phyloP scores from a whole-genome alignment of 371 early-diverging fungal species.

The Enterocytospora artemiae region DNA sequence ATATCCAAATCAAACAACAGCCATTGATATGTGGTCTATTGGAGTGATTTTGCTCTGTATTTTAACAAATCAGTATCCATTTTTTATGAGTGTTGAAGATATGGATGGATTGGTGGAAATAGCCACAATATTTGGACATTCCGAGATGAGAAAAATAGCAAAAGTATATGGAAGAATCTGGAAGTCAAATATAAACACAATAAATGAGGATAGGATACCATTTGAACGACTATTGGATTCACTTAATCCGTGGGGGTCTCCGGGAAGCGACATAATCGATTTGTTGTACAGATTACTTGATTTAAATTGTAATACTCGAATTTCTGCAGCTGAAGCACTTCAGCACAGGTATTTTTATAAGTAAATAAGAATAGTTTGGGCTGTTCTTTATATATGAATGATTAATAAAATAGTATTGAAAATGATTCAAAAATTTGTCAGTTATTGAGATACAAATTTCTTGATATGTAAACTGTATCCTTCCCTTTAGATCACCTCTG shows the following conservation, averaged over 20 bases:
- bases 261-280: conserved; percentile 48
- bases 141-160: conserved; percentile 64
- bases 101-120: conserved; percentile 77
- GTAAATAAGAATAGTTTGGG: conserved; percentile 24
- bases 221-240: conserved; percentile 52
- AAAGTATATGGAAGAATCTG: conserved; percentile 54
- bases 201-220: conserved; percentile 49
- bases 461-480: too few relatives aligned
- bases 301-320: conserved; percentile 76
- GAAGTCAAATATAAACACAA: conserved; percentile 56
- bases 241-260: conserved; percentile 24
- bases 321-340: conserved; percentile 88
- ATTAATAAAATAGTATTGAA: background rate
- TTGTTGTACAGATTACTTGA: conserved; percentile 73
- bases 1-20: conserved; percentile 49
- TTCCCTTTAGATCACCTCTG: too few relatives aligned
- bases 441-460: too few relatives aligned
- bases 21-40: conserved; percentile 84
- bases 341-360: conserved; percentile 88
- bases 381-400: background rate
- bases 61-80: conserved; percentile 74
- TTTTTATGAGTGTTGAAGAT: conserved; percentile 77
- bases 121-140: conserved; percentile 70
- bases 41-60: conserved; percentile 93
- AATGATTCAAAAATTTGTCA: too few relatives aligned